Conservation (phyloP, 2,329 filamentous ascomycete species). For the Fusarium armeniacum region DNA sequence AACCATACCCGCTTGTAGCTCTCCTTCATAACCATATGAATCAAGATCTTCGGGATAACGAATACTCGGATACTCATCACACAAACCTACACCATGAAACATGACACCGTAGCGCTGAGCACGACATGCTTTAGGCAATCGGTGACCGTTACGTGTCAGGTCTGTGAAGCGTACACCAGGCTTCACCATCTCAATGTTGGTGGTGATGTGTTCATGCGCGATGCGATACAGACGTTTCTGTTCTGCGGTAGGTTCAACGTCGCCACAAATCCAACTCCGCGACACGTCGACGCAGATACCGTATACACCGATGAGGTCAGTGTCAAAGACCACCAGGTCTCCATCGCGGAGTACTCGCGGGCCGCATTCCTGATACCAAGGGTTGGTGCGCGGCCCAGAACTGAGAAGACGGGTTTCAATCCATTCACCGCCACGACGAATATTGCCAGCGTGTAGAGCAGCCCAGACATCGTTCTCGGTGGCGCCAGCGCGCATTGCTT, state of each 20-base stretch:
- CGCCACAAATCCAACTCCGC: not conserved
- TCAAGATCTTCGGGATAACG: not conserved
- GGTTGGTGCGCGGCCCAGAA: constrained; percentile 3
- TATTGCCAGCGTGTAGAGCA: not conserved
- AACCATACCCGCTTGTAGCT: not conserved
- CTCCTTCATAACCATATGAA: not conserved
- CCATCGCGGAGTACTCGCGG: not conserved
- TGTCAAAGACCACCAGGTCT: constrained; percentile 2
- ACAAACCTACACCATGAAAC: not conserved
- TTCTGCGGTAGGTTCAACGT: not conserved
- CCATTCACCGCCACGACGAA: not conserved
- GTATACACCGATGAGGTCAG: constrained; percentile 1
- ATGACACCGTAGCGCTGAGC: not conserved
- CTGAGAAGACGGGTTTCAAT: constrained; percentile 4
- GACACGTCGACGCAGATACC: constrained; percentile 8
- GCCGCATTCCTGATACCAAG: constrained; percentile 6
- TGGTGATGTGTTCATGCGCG: not conserved
- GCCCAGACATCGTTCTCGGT: constrained; percentile 14
- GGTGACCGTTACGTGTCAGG: not conserved
- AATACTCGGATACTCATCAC: not conserved
- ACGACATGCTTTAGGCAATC: not conserved
- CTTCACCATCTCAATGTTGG: not conserved
- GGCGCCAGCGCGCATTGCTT: not conserved
- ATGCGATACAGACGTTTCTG: constrained; percentile 7
- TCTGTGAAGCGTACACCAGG: not conserved